phyloP scores from a whole-genome alignment of 1,284 basidiomycete species.

The Irpex sp. region DNA sequence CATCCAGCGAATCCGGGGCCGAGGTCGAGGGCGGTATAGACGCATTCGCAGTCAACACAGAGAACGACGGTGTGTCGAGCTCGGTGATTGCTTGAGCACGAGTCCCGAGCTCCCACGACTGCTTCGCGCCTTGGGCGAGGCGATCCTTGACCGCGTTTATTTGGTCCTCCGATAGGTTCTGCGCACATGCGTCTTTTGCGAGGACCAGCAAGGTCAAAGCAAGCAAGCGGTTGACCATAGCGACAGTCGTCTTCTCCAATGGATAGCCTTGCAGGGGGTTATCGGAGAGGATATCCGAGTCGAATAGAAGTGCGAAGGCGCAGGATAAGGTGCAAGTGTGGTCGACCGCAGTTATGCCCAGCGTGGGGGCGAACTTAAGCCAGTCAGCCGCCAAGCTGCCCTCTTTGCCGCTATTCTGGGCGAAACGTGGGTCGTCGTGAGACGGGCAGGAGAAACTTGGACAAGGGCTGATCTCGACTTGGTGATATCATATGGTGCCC shows the following conservation, averaged over 20 bases:
- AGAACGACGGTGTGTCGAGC: constrained; percentile 57
- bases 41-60: constrained; percentile 49
- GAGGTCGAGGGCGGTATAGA: constrained; percentile 27
- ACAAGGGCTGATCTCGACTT: too few species aligned
- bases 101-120: constrained; percentile 84
- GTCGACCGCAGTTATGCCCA: too few species aligned
- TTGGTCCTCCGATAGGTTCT: constrained; percentile 32
- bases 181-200: constrained; percentile 12
- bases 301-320: too few species aligned
- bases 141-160: constrained; percentile 35
- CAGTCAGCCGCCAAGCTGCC: too few species aligned
- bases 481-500: too few species aligned
- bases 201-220: background rate
- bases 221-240: background rate
- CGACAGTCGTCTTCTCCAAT: background rate
- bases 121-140: constrained; percentile 43
- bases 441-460: too few species aligned
- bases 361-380: too few species aligned
- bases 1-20: constrained; percentile 42
- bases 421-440: too few species aligned
- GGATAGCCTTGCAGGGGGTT: too few species aligned
- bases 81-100: constrained; percentile 71
- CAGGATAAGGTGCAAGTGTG: too few species aligned
- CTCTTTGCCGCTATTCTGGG: too few species aligned
- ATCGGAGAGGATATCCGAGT: too few species aligned